Percentiles rank a stretch among this genome's conserved stretches.
phyloP scores from a whole-genome alignment of 2,329 filamentous ascomycete genomes.

The Corinectria fuckeliana region DNA sequence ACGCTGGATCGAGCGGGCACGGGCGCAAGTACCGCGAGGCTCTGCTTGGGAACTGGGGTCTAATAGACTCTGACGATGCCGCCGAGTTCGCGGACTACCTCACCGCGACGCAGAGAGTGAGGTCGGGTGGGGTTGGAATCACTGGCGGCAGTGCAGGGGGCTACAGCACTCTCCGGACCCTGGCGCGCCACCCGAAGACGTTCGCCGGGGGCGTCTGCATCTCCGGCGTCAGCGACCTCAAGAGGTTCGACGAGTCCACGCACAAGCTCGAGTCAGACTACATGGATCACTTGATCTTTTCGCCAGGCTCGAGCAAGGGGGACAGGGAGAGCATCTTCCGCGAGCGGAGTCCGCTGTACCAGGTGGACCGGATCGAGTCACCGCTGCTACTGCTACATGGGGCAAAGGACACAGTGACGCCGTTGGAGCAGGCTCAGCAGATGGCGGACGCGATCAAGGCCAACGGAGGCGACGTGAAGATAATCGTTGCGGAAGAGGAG shows the following conservation, averaged over 20 bases:
- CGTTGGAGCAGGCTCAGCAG: constrained; percentile 60
- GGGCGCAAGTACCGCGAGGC: constrained; percentile 57
- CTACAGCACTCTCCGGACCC: constrained; percentile 57
- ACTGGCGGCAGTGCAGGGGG: constrained; percentile 60
- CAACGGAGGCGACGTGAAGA: constrained; percentile 51
- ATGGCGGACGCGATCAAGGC: constrained; percentile 55
- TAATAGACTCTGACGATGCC: constrained; percentile 58
- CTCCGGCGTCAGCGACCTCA: constrained; percentile 60
- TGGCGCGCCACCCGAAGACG: constrained; percentile 52
- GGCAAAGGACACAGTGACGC: constrained; percentile 62
- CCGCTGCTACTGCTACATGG: constrained; percentile 65
- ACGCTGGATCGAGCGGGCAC: constrained; percentile 59
- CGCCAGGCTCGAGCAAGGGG: constrained; percentile 42
- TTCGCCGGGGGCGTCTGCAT: constrained; percentile 58
- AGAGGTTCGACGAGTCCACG: constrained; percentile 52
- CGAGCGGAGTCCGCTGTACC: constrained; percentile 56
- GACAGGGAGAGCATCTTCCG: constrained; percentile 50
- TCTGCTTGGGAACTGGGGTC: constrained; percentile 57
- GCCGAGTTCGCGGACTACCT: constrained; percentile 54
- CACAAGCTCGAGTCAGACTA: constrained; percentile 65
- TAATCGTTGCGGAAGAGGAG: constrained; percentile 57
- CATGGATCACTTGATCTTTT: constrained; percentile 51
- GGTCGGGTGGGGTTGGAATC: constrained; percentile 51
- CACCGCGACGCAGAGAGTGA: constrained; percentile 44
- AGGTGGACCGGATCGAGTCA: constrained; percentile 54